Conservation (phyloP, 2,329 filamentous ascomycete species). For the Lanzia echinophila region DNA sequence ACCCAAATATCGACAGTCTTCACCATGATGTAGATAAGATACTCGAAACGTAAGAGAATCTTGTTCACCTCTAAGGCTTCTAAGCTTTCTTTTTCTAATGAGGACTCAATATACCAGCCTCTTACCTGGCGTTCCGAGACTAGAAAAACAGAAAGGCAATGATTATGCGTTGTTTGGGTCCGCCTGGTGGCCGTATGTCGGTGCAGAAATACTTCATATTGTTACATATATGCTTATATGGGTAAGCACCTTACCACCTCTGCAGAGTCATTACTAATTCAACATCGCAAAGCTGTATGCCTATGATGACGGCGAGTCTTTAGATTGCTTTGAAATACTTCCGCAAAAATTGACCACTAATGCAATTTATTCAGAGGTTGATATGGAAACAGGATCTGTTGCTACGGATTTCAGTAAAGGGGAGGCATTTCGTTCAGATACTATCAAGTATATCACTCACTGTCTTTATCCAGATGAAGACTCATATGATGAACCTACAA, state of each 20-base stretch:
- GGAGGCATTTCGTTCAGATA: not conserved
- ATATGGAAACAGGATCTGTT: not conserved
- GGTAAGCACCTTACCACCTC: not conserved
- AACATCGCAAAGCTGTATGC: not conserved
- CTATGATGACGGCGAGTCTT: slow-evolving; percentile 1
- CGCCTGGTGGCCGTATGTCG: slow-evolving; percentile 23
- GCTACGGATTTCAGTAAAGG: not conserved
- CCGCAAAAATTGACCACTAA: slow-evolving; percentile 15
- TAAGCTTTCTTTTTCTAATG: not conserved
- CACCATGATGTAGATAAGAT: slow-evolving; percentile 2
- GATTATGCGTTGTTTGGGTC: slow-evolving; percentile 23
- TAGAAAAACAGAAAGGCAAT: slow-evolving; percentile 15
- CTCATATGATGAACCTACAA: slow-evolving; percentile 6
- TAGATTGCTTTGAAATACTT: slow-evolving; percentile 16
- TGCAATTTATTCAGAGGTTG: slow-evolving; percentile 14
- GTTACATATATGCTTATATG: slow-evolving; percentile 21
- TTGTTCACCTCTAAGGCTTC: not conserved
- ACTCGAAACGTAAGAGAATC: slow-evolving; percentile 5
- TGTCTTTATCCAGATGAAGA: not conserved
- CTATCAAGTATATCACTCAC: not conserved
- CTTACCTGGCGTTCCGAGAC: slow-evolving; percentile 10
- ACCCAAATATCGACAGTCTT: slow-evolving; percentile 8
- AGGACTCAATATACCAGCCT: not conserved
- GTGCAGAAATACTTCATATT: slow-evolving; percentile 15
- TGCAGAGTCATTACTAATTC: slow-evolving; percentile 15